Percentiles rank a stretch among this genome's conserved stretches.
phyloP scores from a whole-genome alignment of 2,329 filamentous ascomycete genomes.

The Aureobasidium melanogenum region DNA sequence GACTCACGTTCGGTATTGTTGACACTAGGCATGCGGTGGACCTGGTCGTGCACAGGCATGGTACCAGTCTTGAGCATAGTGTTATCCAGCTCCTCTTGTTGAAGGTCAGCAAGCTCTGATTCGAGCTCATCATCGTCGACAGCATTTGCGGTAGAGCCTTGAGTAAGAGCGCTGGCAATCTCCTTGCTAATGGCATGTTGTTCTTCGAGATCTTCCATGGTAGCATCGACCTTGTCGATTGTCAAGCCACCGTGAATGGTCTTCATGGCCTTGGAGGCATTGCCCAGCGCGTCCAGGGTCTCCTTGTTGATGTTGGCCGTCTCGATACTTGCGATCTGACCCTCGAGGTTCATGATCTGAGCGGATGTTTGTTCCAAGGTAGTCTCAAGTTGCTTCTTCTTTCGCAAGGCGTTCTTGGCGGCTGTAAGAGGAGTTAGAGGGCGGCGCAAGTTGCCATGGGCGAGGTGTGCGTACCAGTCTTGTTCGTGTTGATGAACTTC shows the following conservation, averaged over 20 bases:
- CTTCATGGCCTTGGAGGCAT: slow-evolving; percentile 83
- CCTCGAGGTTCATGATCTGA: slow-evolving; percentile 86
- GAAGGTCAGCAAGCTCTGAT: slow-evolving; percentile 72
- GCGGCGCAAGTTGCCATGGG: not conserved
- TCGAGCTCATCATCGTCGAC: slow-evolving; percentile 84
- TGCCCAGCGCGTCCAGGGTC: slow-evolving; percentile 89
- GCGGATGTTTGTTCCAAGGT: slow-evolving; percentile 82
- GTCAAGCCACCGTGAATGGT: slow-evolving; percentile 84
- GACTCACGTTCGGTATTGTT: slow-evolving; percentile 67
- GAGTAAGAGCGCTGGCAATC: slow-evolving; percentile 75
- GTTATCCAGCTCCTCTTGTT: slow-evolving; percentile 88
- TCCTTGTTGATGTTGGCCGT: slow-evolving; percentile 98
- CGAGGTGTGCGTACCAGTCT: slow-evolving; percentile 60
- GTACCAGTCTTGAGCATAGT: slow-evolving; percentile 85
- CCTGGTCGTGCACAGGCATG: slow-evolving; percentile 70
- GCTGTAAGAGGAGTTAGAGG: slow-evolving; percentile 43
- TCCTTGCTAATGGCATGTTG: slow-evolving; percentile 91
- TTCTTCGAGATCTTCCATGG: slow-evolving; percentile 87
- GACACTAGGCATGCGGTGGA: slow-evolving; percentile 67
- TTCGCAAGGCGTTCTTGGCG: slow-evolving; percentile 79
- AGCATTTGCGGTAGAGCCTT: slow-evolving; percentile 56
- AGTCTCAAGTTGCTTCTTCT: slow-evolving; percentile 92
- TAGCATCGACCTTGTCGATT: slow-evolving; percentile 88
- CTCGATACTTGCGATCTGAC: slow-evolving; percentile 94
- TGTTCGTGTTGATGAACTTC: slow-evolving; percentile 84